phyloP scores from a whole-genome alignment of 2,329 filamentous ascomycete species.

The Ophiostoma novo-ulmi region DNA sequence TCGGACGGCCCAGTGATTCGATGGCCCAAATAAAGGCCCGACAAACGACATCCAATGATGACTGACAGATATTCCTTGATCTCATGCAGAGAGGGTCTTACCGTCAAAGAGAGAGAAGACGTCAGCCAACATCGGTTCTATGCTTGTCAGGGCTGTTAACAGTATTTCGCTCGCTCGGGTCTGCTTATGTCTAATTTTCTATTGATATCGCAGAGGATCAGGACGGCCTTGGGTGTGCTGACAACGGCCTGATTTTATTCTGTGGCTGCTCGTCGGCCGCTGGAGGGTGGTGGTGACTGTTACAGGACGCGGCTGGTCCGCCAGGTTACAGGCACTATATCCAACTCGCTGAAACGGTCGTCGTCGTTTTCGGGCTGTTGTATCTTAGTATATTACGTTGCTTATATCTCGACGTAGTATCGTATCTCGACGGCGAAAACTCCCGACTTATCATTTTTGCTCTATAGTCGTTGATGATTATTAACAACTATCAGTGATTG shows the following conservation, averaged over 20 bases:
- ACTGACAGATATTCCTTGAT: background rate
- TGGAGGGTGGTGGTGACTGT: background rate
- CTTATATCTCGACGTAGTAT: background rate
- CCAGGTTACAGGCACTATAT: background rate
- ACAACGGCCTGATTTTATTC: background rate
- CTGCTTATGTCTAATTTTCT: background rate
- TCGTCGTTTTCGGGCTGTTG: background rate
- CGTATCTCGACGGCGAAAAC: background rate
- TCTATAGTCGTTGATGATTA: background rate
- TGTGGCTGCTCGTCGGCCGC: background rate
- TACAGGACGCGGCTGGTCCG: background rate
- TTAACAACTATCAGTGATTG: background rate
- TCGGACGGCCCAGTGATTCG: conserved; percentile 2
- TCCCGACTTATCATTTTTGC: background rate
- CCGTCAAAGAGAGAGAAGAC: too few species aligned
- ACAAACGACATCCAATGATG: background rate
- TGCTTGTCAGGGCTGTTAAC: too few species aligned
- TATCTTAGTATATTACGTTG: background rate
- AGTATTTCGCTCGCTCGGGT: too few species aligned
- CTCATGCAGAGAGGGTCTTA: too few species aligned
- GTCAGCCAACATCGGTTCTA: too few species aligned
- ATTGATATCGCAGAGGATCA: background rate
- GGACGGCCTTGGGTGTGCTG: background rate
- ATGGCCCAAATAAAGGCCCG: background rate
- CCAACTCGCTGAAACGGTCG: conserved; percentile 5